Conservation (phyloP, 1,284 basidiomycete genomes). For the Xerocomus nothofagi region DNA sequence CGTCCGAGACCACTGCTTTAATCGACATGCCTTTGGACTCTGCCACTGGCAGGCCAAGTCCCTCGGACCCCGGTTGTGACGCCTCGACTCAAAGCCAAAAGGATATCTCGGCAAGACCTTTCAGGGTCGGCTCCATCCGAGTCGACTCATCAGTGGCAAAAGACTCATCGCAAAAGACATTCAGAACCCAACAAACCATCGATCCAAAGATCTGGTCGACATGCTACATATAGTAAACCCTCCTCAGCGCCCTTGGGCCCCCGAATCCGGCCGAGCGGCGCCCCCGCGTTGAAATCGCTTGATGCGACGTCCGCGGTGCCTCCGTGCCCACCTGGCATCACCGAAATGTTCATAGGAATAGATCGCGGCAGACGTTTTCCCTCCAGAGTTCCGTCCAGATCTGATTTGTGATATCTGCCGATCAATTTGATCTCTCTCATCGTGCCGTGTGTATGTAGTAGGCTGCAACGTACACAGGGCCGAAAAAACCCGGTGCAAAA, state of each 20-base stretch:
- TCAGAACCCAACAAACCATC: not conserved
- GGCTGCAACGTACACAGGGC: no score
- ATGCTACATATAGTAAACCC: conserved; percentile 14
- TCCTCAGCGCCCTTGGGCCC: no score
- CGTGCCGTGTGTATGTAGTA: not conserved
- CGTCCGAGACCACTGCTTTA: no score
- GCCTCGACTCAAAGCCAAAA: not conserved
- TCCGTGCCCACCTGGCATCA: conserved; percentile 2
- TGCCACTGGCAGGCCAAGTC: no score
- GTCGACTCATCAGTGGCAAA: no score
- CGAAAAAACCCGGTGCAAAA: no score
- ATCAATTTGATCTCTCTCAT: conserved; percentile 10
- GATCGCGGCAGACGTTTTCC: not conserved
- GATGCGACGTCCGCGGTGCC: conserved; percentile 24
- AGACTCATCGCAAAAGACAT: not conserved
- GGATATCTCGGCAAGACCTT: not conserved
- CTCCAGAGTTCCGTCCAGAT: conserved; percentile 3
- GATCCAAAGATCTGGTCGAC: not conserved
- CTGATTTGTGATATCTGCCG: conserved; percentile 1
- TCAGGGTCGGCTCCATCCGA: not conserved
- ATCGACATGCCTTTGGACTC: no score
- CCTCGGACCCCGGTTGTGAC: not conserved
- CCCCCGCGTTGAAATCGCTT: not conserved
- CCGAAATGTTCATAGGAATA: conserved; percentile 1
- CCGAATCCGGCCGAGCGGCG: not conserved